Base-by-base conservation (phyloP, 139 green algal genomes). In the Pseudopediastrum boryanum region DNA sequence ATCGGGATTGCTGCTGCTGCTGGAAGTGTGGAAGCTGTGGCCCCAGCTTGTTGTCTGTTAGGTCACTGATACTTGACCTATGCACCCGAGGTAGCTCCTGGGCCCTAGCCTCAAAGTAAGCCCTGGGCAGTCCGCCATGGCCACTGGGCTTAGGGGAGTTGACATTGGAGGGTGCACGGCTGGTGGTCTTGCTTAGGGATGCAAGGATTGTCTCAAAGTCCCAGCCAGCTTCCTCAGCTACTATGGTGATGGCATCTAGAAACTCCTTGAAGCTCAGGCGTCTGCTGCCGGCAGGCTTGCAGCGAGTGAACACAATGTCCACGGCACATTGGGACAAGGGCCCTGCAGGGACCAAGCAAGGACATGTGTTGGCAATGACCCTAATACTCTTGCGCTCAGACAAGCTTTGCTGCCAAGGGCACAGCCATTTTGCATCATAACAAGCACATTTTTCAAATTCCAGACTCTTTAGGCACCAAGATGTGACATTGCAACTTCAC, bases 261-360 rank as follows among this genome's bases (percentile, higher is more conserved):
- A 85, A 88, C 46, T 89, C 77, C 61, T 83, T 85, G 81, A 83
- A 87, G 12, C 42, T 76, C 71, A 91, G 65, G 50, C 86, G 81
- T 0, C 83, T 61, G 31, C 61, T 71, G 35, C 80, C 78, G 36
- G 75, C 51, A 0, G 83, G 63, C 29, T 83, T 81, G 76, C 84
- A 87, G 39, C 86, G 70, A 42, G 83, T 84, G 29, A 88, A 87
- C 23, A 91, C 69, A 1, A 91, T 81, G 38, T 91, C 86, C 27
- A 91, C 66, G 1, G 81, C 83, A 33, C 80, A 88, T 4, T 71
- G 84, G 29, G 61, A 75, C 70, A 91, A 67, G 9, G 83, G 83
- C 12, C 86, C 86, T 90, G 80, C 9, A n/a, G 25, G 10, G 6
- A 74, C 25, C n/a, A n/a, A n/a, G n/a, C n/a, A n/a, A n/a, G n/a